Evolutionary conservation across 768 basidiomycete species (phyloP).

Genomic region (Psilocybe cyanescens): DNA sequence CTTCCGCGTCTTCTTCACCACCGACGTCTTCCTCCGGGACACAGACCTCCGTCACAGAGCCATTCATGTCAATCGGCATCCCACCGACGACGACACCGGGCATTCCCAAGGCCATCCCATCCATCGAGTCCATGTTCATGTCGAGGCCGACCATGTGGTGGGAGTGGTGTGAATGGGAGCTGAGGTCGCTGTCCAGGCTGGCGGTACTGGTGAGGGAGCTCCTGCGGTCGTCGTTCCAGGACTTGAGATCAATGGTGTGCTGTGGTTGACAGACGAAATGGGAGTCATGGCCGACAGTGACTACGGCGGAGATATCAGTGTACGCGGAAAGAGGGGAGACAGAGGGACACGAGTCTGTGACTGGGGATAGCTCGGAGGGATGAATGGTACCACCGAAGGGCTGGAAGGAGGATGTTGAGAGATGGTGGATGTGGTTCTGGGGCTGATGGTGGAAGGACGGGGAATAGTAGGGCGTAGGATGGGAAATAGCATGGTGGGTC

Average conservation of each 20-base stretch:
- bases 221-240: slow-evolving; percentile 12
- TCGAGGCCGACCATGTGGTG: slow-evolving; percentile 21
- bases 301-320: slow-evolving; percentile 15
- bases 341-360: slow-evolving; percentile 23
- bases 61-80: slow-evolving; percentile 13
- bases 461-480: slow-evolving; percentile 19
- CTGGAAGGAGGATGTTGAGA: slow-evolving; percentile 14
- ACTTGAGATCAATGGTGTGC: slow-evolving; percentile 9
- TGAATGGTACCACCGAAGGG: slow-evolving; percentile 24
- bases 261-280: slow-evolving; percentile 13
- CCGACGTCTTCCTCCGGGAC: slow-evolving; percentile 22
- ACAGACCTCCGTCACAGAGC: slow-evolving; percentile 9
- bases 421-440: slow-evolving; percentile 20
- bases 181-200: slow-evolving; percentile 17
- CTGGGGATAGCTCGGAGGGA: slow-evolving; percentile 30
- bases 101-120: slow-evolving; percentile 17
- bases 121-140: slow-evolving; percentile 24
- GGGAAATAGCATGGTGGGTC: slow-evolving; percentile 12
- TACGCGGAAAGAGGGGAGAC: slow-evolving; percentile 23
- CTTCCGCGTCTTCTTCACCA: slow-evolving; percentile 32
- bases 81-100: slow-evolving; percentile 18
- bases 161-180: neutral
- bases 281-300: slow-evolving; percentile 13
- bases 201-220: slow-evolving; percentile 1
- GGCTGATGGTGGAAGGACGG: slow-evolving; percentile 20